Percentiles rank a stretch among this genome's conserved stretches.
phyloP scores from a whole-genome alignment of 768 basidiomycete species.

The Gloeostereum incarnatum region DNA sequence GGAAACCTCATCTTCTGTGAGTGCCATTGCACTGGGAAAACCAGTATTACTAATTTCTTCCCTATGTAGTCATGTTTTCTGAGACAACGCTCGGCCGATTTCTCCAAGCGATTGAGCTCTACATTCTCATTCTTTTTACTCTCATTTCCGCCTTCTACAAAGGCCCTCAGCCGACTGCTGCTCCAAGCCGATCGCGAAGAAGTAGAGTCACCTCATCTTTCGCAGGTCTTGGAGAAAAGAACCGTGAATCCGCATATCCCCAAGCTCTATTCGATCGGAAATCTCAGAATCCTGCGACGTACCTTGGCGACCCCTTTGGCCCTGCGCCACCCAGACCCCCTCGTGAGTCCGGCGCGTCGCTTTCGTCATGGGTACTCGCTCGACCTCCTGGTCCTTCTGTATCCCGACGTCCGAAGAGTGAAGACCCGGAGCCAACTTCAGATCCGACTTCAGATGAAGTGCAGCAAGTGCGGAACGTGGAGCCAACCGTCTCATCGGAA shows the following conservation, averaged over 20 bases:
- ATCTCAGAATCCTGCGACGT: neutral
- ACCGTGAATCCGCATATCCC: constrained; percentile 15
- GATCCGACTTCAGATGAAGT: no score
- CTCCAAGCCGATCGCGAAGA: constrained; percentile 2
- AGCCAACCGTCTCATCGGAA: no score
- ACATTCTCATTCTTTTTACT: constrained; percentile 48
- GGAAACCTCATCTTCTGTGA: constrained; percentile 50
- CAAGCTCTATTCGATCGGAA: neutral
- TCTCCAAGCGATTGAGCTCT: constrained; percentile 52
- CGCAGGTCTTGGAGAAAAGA: constrained; percentile 9
- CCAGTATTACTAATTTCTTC: neutral
- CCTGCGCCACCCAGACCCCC: no score
- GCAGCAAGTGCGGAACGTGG: no score
- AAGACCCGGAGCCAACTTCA: no score
- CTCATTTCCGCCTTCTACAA: constrained; percentile 36
- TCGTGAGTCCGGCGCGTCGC: no score
- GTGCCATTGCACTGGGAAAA: constrained; percentile 44
- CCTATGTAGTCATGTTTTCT: neutral
- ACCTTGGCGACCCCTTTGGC: no score
- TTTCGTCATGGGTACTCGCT: no score
- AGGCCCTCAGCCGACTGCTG: constrained; percentile 6
- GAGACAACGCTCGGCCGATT: no score
- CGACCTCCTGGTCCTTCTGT: no score
- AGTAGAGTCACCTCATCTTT: constrained; percentile 11
- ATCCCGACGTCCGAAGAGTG: no score